phyloP scores from a whole-genome alignment of 1,139 yeast species.

The Kodamaea anthophila region DNA sequence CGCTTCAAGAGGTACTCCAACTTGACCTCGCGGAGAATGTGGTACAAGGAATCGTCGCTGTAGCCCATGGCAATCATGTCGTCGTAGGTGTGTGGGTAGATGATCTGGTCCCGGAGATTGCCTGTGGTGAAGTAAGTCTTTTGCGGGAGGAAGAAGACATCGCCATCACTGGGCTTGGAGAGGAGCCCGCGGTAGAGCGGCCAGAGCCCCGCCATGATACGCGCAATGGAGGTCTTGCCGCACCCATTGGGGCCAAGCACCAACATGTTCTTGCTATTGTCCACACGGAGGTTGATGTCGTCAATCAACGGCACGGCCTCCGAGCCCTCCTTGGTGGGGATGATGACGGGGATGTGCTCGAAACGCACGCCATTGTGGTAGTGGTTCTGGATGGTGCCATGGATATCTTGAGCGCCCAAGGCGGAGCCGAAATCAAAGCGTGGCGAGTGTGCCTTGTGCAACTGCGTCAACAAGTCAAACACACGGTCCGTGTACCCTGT shows the following conservation, averaged over 20 bases:
- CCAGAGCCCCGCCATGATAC: conserved; percentile 88
- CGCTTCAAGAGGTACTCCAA: conserved; percentile 68
- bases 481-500: conserved; percentile 90
- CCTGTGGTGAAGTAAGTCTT: conserved; percentile 75
- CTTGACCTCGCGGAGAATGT: conserved; percentile 68
- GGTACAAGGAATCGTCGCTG: conserved; percentile 64
- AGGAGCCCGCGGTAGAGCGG: conserved; percentile 80
- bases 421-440: conserved; percentile 59
- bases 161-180: conserved; percentile 71
- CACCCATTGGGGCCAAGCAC: conserved; percentile 85
- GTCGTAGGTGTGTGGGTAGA: conserved; percentile 73
- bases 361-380: conserved; percentile 70
- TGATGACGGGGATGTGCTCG: conserved; percentile 76
- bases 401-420: conserved; percentile 49
- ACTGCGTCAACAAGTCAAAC: conserved; percentile 62
- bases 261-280: conserved; percentile 64
- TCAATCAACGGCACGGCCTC: conserved; percentile 49
- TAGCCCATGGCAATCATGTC: conserved; percentile 73
- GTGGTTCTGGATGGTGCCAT: conserved; percentile 76
- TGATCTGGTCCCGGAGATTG: conserved; percentile 79
- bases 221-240: conserved; percentile 83
- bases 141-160: conserved; percentile 74
- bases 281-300: conserved; percentile 58
- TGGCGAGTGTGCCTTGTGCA: conserved; percentile 78
- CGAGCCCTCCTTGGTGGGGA: conserved; percentile 61